Percentiles rank a stretch among this genome's conserved stretches.
phyloP scores from a whole-genome alignment of 305 asterid genomes.

The Withania somnifera region DNA sequence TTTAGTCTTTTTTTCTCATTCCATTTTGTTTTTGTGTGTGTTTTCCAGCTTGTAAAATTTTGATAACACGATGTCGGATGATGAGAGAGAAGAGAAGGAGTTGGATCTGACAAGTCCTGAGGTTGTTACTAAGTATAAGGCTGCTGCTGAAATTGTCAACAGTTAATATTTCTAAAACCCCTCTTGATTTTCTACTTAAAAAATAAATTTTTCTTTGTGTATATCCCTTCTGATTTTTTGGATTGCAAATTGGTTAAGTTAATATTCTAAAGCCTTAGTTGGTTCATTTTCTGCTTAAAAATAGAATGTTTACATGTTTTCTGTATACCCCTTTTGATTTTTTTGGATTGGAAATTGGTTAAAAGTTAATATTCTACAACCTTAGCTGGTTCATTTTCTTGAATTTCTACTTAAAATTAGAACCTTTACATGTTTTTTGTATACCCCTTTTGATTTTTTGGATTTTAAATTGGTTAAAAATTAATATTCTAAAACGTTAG shows the following conservation, averaged over 20 bases:
- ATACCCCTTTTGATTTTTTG: no score
- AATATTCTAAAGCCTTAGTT: not conserved
- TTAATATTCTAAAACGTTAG: no score
- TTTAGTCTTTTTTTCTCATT: not conserved
- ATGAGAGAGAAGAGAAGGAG: slow-evolving; percentile 33
- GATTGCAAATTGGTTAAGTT: not conserved
- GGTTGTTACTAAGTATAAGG: slow-evolving; percentile 31
- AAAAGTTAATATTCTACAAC: no score
- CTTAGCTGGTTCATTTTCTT: no score
- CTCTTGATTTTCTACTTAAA: not conserved
- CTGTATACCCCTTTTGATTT: not conserved
- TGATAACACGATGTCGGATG: slow-evolving; percentile 24
- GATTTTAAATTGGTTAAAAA: no score
- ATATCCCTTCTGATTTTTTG: not conserved
- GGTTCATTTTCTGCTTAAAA: not conserved
- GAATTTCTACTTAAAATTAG: no score
- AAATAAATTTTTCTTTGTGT: not conserved
- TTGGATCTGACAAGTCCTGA: slow-evolving; percentile 28
- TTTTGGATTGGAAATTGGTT: not conserved
- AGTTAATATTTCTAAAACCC: slow-evolving; percentile 7
- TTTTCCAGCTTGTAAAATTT: not conserved
- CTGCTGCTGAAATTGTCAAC: slow-evolving; percentile 31
- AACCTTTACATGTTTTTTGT: no score
- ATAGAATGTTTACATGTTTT: not conserved
- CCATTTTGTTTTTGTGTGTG: not conserved